Evolutionary conservation across 1,284 basidiomycete genomes (phyloP), one percentile per base, ranked within the genome.

Genomic region (Ustilago lituana): DNA sequence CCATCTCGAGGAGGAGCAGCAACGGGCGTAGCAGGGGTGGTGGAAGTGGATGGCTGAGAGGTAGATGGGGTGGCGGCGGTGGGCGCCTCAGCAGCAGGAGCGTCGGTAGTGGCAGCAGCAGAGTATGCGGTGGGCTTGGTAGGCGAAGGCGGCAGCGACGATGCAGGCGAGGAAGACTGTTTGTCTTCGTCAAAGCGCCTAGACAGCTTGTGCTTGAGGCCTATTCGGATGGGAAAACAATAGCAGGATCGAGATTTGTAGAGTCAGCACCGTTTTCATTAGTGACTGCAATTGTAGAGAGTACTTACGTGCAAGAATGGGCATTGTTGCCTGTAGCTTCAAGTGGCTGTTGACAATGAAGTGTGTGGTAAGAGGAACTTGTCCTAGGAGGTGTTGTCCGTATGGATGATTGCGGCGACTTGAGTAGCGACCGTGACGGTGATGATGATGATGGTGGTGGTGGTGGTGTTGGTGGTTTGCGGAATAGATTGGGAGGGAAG

Each of bases 141-240:
- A 17, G 65, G 65, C 35, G 65, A 58, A 37, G 65, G 65, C n/a
- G 65, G 66, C 33, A 55, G 48, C 19, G 55, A 54, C 17, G 65
- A 55, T n/a, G 51, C 55, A 9, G 60, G 40, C 24, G 51, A 53
- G 14, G 54, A 54, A 8, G 54, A 48, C 17, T 29, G 35, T 14
- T 60, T 60, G 44, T 61, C 57, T 47, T 65, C 57, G 45, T 70
- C 67, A 19, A 64, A 54, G 15, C 55, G 55, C 35, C 55, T 49
- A 8, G 65, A 68, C 10, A 70, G 39, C 57, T 61, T 65, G 47
- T 70, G 48, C 33, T 70, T 70, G 35, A 70, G 57, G 26, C 57
- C 67, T 70, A 43, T 41, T 3, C 12, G 10, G 6, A 15, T 0
- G n/a, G 11, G 19, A 26, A 43, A 29, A 31, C 24, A 31, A 17